These are phyloP conservation scores for Coemansia sp. DNA, from an alignment of 192 early-diverging fungal species.

Conservation along the genomic window DNA sequence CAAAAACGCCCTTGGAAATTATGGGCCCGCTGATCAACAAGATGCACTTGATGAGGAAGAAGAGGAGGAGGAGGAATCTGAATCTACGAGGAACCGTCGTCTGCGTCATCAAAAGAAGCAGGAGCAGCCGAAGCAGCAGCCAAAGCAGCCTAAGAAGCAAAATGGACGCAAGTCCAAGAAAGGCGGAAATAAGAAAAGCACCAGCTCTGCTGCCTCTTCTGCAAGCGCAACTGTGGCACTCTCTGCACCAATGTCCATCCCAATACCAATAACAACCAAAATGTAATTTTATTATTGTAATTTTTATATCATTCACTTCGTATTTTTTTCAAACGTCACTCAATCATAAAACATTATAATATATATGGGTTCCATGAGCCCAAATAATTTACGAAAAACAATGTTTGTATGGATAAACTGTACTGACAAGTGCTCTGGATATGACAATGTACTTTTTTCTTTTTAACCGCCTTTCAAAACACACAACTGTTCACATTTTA, in stretches of 20 bases:
- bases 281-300: conserved; percentile 44
- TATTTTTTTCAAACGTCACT: background rate
- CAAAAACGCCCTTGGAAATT: too few species aligned
- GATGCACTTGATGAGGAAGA: background rate
- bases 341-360: background rate
- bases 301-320: too few species aligned
- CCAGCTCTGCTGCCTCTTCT: conserved; percentile 6
- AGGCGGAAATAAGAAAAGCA: conserved; percentile 25
- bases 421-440: too few species aligned
- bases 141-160: too few species aligned
- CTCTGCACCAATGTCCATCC: conserved; percentile 17
- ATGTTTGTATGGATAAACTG: too few species aligned
- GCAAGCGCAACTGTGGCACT: conserved; percentile 6
- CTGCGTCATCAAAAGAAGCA: background rate
- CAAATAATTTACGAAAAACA: too few species aligned
- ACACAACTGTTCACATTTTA: too few species aligned
- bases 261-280: conserved; percentile 31
- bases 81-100: background rate
- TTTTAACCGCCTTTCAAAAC: too few species aligned
- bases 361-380: too few species aligned
- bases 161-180: conserved; percentile 14
- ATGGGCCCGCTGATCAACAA: background rate
- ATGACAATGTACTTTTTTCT: too few species aligned
- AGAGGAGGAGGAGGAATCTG: background rate
- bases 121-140: conserved; percentile 2